Conservation (phyloP, 2,329 filamentous ascomycete species). For the Xylaria digitata region DNA sequence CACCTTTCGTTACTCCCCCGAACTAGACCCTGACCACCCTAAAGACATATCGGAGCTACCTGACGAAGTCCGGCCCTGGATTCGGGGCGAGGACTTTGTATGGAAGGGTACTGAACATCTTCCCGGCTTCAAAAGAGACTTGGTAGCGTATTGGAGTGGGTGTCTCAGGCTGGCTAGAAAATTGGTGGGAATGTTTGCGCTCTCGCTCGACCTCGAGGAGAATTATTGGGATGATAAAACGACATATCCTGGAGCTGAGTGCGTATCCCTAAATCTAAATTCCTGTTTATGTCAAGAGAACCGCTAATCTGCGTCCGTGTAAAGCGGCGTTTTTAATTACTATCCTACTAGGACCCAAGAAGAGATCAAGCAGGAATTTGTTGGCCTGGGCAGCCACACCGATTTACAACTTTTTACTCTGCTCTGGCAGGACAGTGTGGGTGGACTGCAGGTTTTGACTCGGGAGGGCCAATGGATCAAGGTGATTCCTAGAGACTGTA, state of each 20-base stretch:
- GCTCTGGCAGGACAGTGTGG: conserved; percentile 59
- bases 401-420: conserved; percentile 66
- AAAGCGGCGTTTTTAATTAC: conserved; percentile 54
- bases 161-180: conserved; percentile 63
- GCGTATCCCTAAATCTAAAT: conserved; percentile 4
- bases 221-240: conserved; percentile 66
- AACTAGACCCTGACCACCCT: conserved; percentile 60
- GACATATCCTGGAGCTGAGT: conserved; percentile 60
- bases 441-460: conserved; percentile 58
- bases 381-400: conserved; percentile 63
- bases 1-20: conserved; percentile 63
- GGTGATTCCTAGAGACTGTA: conserved; percentile 37
- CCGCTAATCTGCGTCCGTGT: conserved; percentile 13
- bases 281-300: neutral
- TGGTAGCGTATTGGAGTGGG: conserved; percentile 60
- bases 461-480: conserved; percentile 58
- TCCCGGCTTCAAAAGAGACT: conserved; percentile 60
- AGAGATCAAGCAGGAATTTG: conserved; percentile 44
- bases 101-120: conserved; percentile 63
- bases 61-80: conserved; percentile 54
- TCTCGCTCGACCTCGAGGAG: conserved; percentile 65
- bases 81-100: conserved; percentile 62
- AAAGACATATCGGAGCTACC: conserved; percentile 57
- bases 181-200: conserved; percentile 64
- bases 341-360: conserved; percentile 50